These are phyloP conservation scores for Drosera capensis DNA, from an alignment of 148 eudicot genomes.

Conservation along the genomic window DNA sequence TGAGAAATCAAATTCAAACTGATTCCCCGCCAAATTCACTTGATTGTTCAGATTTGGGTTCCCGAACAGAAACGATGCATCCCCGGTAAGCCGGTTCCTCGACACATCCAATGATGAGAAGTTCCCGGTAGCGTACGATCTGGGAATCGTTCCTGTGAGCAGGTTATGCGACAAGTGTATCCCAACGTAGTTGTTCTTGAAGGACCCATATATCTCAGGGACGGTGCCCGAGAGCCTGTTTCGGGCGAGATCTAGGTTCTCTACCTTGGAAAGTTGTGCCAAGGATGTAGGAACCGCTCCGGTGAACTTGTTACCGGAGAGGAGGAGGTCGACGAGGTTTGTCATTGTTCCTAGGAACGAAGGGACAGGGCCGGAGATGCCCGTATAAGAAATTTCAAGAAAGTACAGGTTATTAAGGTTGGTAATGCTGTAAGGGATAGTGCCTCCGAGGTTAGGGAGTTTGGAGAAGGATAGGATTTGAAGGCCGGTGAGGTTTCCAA, in stretches of 20 bases:
- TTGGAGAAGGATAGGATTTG: constrained; percentile 10
- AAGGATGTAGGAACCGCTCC: constrained; percentile 23
- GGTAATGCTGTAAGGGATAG: constrained; percentile 13
- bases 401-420: constrained; percentile 7
- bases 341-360: constrained; percentile 17
- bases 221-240: constrained; percentile 34
- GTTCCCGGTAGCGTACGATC: constrained; percentile 6
- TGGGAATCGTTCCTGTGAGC: constrained; percentile 19
- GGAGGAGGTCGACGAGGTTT: constrained; percentile 14
- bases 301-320: constrained; percentile 18
- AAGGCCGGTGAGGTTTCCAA: constrained; percentile 14
- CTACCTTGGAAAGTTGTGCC: constrained; percentile 12
- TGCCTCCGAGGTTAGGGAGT: constrained; percentile 17
- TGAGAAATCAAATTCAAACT: constrained; percentile 19
- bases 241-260: constrained; percentile 13
- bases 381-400: constrained; percentile 14
- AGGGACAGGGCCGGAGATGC: constrained; percentile 26
- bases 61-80: constrained; percentile 27
- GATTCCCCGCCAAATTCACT: constrained; percentile 18
- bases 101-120: constrained; percentile 9
- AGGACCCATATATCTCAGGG: constrained; percentile 17
- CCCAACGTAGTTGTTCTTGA: constrained; percentile 1
- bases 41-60: not conserved
- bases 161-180: not conserved
- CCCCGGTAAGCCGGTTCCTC: constrained; percentile 24